Conservation (phyloP, 2,329 filamentous ascomycete genomes). For the Didymella glomerata region DNA sequence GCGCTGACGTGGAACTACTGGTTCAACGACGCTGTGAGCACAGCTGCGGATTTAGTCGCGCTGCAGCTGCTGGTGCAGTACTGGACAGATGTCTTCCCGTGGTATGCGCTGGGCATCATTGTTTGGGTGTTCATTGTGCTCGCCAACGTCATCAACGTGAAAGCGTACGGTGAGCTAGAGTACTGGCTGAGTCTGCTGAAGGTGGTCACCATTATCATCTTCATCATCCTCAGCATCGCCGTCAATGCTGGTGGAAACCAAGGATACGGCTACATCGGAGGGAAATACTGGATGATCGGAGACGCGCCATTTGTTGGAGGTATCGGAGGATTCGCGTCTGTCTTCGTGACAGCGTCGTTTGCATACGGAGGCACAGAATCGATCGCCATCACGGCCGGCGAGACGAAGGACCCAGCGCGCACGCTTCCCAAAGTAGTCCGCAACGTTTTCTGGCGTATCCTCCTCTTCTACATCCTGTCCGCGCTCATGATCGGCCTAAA, state of each 20-base stretch:
- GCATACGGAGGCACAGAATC: constrained; percentile 78
- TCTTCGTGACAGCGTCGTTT: constrained; percentile 79
- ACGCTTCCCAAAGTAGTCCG: constrained; percentile 87
- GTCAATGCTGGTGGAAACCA: constrained; percentile 40
- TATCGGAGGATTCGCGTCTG: constrained; percentile 67
- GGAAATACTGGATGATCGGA: constrained; percentile 72
- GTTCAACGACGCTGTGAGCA: constrained; percentile 44
- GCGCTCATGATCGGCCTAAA: constrained; percentile 55
- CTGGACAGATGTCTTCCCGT: constrained; percentile 49
- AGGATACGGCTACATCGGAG: constrained; percentile 57
- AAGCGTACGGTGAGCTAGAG: constrained; percentile 49
- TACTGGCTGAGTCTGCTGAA: constrained; percentile 49
- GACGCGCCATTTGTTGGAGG: constrained; percentile 58
- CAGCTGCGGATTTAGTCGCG: constrained; percentile 48
- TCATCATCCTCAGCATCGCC: constrained; percentile 45
- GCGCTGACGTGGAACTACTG: constrained; percentile 46
- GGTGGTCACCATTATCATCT: constrained; percentile 46
- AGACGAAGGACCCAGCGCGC: constrained; percentile 80
- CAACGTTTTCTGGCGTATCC: constrained; percentile 75
- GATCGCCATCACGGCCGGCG: constrained; percentile 78
- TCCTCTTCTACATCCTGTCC: constrained; percentile 54
- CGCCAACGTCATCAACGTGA: constrained; percentile 50
- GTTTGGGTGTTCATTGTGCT: constrained; percentile 46
- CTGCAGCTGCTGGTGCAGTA: constrained; percentile 47
- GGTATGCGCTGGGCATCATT: constrained; percentile 42